These are phyloP conservation scores for Paxillus rubicundulus DNA, from an alignment of 768 basidiomycete species.

Conservation along the genomic window DNA sequence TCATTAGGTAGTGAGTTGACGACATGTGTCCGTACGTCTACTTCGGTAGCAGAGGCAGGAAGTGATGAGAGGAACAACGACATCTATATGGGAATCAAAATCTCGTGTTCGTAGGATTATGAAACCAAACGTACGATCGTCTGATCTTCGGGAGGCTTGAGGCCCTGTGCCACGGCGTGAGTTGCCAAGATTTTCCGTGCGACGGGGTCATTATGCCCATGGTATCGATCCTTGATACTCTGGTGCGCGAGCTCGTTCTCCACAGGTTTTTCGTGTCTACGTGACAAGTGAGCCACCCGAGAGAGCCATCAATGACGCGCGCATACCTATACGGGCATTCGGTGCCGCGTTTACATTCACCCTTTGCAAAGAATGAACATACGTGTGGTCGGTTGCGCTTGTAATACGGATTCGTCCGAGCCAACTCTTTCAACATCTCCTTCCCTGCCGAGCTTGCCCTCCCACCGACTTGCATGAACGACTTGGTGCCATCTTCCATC, in stretches of 20 bases:
- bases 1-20: conserved; percentile 63
- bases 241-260: conserved; percentile 85
- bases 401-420: conserved; percentile 95
- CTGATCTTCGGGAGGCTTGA: conserved; percentile 87
- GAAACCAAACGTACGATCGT: conserved; percentile 62
- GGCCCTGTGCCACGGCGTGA: conserved; percentile 79
- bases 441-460: conserved; percentile 78
- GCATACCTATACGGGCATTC: conserved; percentile 87
- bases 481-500: conserved; percentile 67
- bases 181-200: conserved; percentile 82
- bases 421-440: conserved; percentile 95
- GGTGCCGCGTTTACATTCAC: conserved; percentile 85
- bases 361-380: conserved; percentile 95
- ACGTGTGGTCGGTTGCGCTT: conserved; percentile 93
- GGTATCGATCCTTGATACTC: conserved; percentile 91
- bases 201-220: conserved; percentile 91
- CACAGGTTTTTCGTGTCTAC: conserved; percentile 83
- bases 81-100: conserved; percentile 46
- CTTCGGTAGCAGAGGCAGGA: conserved; percentile 66
- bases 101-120: not conserved
- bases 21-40: conserved; percentile 69
- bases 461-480: conserved; percentile 53
- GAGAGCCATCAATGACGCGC: not conserved
- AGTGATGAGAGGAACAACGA: conserved; percentile 84
- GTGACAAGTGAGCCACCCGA: conserved; percentile 1